Base-by-base conservation (phyloP, 352 stramenopile species). In the Blastocystis sp. region DNA sequence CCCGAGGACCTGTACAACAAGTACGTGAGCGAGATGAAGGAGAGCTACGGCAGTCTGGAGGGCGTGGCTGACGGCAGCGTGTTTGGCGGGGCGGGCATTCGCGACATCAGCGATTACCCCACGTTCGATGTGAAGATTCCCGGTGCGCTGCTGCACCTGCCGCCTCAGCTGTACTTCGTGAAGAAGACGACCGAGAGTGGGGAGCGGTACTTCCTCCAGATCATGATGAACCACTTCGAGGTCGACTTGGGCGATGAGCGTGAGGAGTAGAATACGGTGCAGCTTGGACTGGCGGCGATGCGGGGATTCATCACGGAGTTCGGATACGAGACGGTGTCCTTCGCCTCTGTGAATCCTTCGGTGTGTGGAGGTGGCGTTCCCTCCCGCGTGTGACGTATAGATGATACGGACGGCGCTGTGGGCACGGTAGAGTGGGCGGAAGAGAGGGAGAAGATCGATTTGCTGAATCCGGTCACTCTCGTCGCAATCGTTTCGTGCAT, bases 111-210 rank as follows among this genome's bases (percentile, higher is more conserved):
- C 1, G 37, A n/a, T 0, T 80, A 50, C 26, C 69, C 69, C 13
- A 80, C 69, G 45, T 80, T 80, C 55, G 69, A 80, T n/a, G 29
- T 80, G 9, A 37, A 80, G 41, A 62, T 80, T 62, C 69, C 69
- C 29, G 69, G 69, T 13, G 69, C 45, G 29, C 29, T 80, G 16
- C n/a, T 80, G 12, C 69, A 62, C 35, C 31, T 80, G 13, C 69
- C 69, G 13, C 69, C 69, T 6, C 26, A 62, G 21, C 37, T 80
- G 12, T 80, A 80, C n/a, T 80, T 80, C 37, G 21, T 80, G 37
- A 62, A 35, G 31, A 31, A 62, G 21, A 29, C 3, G 6, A 10
- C 39, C 65, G 65, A 41, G 39, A 2, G n/a, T 13, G 67, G n/a
- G 13, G 24, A 19, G 31, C 45, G 45, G 6, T 80, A 37, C 39